Percentiles rank a stretch among this genome's conserved stretches.
Conservation (phyloP, 176 grass and related monocot genomes). For the Coix lacrymajobi region DNA sequence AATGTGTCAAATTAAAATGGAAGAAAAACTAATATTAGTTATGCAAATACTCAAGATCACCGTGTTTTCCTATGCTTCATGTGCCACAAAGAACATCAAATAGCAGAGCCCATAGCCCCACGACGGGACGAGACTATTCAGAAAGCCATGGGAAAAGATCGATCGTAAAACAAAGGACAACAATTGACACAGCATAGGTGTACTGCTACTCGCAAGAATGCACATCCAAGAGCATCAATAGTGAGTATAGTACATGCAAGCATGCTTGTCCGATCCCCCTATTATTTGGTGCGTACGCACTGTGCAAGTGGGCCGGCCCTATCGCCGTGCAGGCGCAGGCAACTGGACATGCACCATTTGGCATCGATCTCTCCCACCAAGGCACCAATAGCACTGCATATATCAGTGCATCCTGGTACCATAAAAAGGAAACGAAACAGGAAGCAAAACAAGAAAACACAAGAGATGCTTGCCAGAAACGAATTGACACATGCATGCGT, state of each 20-base stretch:
- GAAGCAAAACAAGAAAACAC: constrained; percentile 52
- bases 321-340: constrained; percentile 17
- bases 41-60: too few relatives aligned
- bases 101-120: neutral
- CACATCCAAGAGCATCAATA: constrained; percentile 30
- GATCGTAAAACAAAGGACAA: constrained; percentile 12
- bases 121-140: constrained; percentile 28
- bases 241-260: neutral
- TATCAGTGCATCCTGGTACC: constrained; percentile 15
- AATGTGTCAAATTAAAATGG: too few relatives aligned
- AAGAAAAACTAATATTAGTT: too few relatives aligned
- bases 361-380: constrained; percentile 27
- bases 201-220: constrained; percentile 5
- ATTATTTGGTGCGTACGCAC: constrained; percentile 12
- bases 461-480: constrained; percentile 18
- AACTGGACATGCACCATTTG: constrained; percentile 32
- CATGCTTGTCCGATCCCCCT: constrained; percentile 11
- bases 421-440: constrained; percentile 45
- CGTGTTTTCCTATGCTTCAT: neutral
- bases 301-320: neutral
- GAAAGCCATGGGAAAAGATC: constrained; percentile 23
- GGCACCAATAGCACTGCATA: neutral
- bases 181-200: constrained; percentile 22
- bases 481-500: constrained; percentile 47
- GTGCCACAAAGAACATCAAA: constrained; percentile 9